phyloP scores from a whole-genome alignment of 768 basidiomycete genomes.

The Macrolepiota dolichaula region DNA sequence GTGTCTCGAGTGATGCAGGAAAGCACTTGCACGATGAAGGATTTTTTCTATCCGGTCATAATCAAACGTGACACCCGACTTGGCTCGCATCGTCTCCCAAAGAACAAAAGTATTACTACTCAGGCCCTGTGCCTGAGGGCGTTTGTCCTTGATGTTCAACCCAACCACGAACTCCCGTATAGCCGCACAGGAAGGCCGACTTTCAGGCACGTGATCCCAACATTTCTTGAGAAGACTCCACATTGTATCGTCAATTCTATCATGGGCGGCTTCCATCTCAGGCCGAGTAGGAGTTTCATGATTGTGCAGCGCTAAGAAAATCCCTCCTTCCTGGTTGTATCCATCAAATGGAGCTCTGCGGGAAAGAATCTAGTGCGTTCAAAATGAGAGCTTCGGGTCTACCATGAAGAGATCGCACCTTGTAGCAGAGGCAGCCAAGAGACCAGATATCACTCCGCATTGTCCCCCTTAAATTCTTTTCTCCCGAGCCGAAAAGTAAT shows the following conservation, averaged over 20 bases:
- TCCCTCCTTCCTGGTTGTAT: neutral
- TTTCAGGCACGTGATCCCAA: neutral
- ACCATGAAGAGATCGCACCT: neutral
- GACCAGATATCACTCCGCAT: neutral
- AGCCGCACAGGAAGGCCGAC: neutral
- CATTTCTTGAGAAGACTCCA: neutral
- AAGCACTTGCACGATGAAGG: neutral
- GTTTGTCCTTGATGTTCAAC: neutral
- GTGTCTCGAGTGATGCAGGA: neutral
- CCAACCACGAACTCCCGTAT: neutral
- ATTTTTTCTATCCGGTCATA: neutral
- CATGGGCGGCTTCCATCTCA: neutral
- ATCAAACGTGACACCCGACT: neutral
- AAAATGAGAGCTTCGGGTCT: neutral
- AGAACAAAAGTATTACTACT: neutral
- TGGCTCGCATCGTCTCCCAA: neutral
- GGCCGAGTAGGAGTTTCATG: neutral
- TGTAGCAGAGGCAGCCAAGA: neutral
- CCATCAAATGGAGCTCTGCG: neutral
- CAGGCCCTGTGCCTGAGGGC: neutral
- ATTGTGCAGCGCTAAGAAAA: neutral
- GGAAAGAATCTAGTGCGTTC: neutral
- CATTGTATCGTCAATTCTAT: neutral
- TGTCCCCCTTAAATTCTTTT: neutral
- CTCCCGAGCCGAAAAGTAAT: neutral